Conservation (phyloP, 495 filamentous ascomycete genomes). For the Amorphotheca resinae region DNA sequence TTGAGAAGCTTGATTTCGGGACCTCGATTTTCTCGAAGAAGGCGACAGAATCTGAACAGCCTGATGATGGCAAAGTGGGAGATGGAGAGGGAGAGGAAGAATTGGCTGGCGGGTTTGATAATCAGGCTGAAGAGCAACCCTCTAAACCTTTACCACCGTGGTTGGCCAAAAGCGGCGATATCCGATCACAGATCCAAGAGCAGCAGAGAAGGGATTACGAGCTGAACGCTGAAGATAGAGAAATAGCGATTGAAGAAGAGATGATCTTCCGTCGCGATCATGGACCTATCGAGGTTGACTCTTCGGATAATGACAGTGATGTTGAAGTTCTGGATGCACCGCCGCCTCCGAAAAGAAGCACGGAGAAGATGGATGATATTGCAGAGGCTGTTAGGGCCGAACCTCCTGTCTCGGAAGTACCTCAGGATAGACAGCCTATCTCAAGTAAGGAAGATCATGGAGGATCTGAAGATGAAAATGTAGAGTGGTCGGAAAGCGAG, state of each 20-base stretch:
- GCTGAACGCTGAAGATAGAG: conserved; percentile 37
- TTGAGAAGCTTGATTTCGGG: conserved; percentile 69
- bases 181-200: conserved; percentile 36
- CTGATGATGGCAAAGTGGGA: conserved; percentile 23
- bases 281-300: conserved; percentile 20
- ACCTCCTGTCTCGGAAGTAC: conserved; percentile 24
- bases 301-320: conserved; percentile 36
- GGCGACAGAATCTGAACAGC: conserved; percentile 17
- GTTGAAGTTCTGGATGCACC: conserved; percentile 40
- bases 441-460: not conserved
- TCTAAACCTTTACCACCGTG: conserved; percentile 69
- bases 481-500: conserved; percentile 34
- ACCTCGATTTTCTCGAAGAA: conserved; percentile 43
- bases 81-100: conserved; percentile 31
- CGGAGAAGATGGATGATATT: conserved; percentile 9
- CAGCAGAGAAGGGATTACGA: conserved; percentile 32
- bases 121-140: conserved; percentile 33
- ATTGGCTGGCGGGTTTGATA: conserved; percentile 56
- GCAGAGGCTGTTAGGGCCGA: conserved; percentile 24
- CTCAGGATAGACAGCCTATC: conserved; percentile 8
- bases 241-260: conserved; percentile 38
- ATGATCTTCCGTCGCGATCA: conserved; percentile 17
- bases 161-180: conserved; percentile 51
- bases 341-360: not conserved
- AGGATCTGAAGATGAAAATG: conserved; percentile 21